These are phyloP conservation scores for Fusarium piperis DNA, from an alignment of 2,329 filamentous ascomycete genomes.

Conservation along the genomic window DNA sequence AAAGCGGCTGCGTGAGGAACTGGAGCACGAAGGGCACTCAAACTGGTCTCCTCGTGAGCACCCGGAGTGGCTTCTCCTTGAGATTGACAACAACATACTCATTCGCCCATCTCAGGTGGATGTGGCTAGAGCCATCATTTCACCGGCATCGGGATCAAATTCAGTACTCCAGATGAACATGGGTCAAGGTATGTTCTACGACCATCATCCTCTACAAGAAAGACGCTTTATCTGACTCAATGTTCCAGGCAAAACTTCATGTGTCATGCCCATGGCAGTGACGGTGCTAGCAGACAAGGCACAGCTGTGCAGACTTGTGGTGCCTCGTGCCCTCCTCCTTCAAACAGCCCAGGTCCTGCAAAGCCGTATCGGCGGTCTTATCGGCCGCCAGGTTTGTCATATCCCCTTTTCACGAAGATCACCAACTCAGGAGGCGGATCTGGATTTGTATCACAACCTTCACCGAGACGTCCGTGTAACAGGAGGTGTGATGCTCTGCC, in stretches of 20 bases:
- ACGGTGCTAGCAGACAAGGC: conserved; percentile 54
- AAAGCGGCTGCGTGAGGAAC: conserved; percentile 53
- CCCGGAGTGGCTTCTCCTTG: conserved; percentile 72
- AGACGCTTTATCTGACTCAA: neutral
- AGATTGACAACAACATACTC: conserved; percentile 71
- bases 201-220: neutral
- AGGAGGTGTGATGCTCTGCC: conserved; percentile 64
- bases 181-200: conserved; percentile 59
- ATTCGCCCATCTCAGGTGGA: conserved; percentile 69
- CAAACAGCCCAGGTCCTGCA: conserved; percentile 68
- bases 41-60: conserved; percentile 63
- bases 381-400: conserved; percentile 62
- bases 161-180: conserved; percentile 73
- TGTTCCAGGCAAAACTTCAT: conserved; percentile 63
- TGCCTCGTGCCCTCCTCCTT: conserved; percentile 64
- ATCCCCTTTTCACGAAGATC: conserved; percentile 66
- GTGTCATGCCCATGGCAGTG: conserved; percentile 64
- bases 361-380: conserved; percentile 61
- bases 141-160: conserved; percentile 60
- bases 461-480: conserved; percentile 49
- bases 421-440: conserved; percentile 42
- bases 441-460: conserved; percentile 50
- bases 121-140: conserved; percentile 68
- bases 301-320: conserved; percentile 62
- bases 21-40: conserved; percentile 58